Base-by-base conservation (phyloP, 192 early-diverging fungal species). In the Coemansia sp. region DNA sequence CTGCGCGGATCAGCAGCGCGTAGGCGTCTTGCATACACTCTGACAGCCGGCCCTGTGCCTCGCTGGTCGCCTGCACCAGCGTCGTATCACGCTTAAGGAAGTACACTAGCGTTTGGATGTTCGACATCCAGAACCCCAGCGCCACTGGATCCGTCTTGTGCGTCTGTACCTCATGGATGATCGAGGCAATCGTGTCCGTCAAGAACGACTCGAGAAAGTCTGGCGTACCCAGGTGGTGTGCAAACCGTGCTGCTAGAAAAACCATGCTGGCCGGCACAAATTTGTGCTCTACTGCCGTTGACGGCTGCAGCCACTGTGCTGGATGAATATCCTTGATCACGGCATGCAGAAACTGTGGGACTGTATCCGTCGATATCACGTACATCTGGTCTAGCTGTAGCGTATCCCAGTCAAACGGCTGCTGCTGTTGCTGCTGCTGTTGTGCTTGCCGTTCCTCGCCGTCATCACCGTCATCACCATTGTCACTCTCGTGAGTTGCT, bases 341-440 rank as follows among this genome's bases (percentile, higher is more conserved):
- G 0, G 86, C 85, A 55, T 90, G 76, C 37, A 97, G 85, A 57
- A 95, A 90, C 60, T 85, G 84, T 11, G 86, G 83, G 48, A 94
- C 79, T 7, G 87, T 87, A 31, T 87, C 83, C 59, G 83, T 85
- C 56, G 89, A 88, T 74, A 96, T 94, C n/a, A 96, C 95, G 83
- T 94, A 90, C 96, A 98, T 98, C 74, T 98, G 94, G 81, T 94
- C 91, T 13, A 88, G 88, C 67, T 86, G 77, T 76, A 94, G 93
- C 14, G 72, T 82, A 48, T 90, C 86, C 93, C 93, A 98, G 59
- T 90, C 84, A 76, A 92, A 94, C 8, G 67, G 53, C 56, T 73
- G 65, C 16, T 53, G 66, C 31, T 31, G 31, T 4, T 31, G 31
- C 2, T 31, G 53, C 56, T 73, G 65, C 16, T 53, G 66, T 20